Evolutionary conservation across 2,329 filamentous ascomycete species (phyloP).

Genomic region (Aspergillus amoenus): DNA sequence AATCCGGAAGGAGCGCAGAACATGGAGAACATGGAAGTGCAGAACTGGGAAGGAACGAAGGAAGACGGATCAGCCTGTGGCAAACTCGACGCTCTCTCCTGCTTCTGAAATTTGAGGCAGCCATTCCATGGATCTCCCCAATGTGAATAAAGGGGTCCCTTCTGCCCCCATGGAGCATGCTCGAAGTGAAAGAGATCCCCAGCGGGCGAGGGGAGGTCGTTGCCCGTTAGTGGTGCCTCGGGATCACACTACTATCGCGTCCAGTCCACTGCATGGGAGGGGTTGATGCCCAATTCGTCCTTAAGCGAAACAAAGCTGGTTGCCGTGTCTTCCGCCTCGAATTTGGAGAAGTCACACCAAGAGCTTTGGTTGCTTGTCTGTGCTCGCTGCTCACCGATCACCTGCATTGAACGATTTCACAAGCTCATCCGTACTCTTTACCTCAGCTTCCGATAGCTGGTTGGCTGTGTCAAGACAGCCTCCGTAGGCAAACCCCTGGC

Average conservation of each 20-base stretch:
- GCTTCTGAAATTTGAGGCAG: background rate
- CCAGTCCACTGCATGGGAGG: conserved; percentile 16
- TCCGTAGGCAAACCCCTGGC: background rate
- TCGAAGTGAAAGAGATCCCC: background rate
- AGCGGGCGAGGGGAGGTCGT: conserved; percentile 8
- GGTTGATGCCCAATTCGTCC: conserved; percentile 22
- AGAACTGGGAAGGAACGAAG: background rate
- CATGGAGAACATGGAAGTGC: background rate
- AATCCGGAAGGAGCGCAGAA: background rate
- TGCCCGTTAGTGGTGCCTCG: conserved; percentile 13
- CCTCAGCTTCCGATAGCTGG: background rate
- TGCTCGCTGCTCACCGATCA: conserved; percentile 1
- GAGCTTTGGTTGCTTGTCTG: background rate
- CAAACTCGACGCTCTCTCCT: background rate
- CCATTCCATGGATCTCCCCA: background rate
- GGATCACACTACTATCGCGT: conserved; percentile 12
- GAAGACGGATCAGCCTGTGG: background rate
- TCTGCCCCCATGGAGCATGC: conserved; percentile 4
- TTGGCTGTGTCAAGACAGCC: background rate
- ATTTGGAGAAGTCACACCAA: conserved; percentile 7
- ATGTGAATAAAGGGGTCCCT: conserved; percentile 1
- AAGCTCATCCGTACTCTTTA: background rate
- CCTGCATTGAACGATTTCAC: background rate
- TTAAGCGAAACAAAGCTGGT: conserved; percentile 17
- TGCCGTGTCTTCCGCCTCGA: conserved; percentile 19